Evolutionary conservation across 2,329 filamentous ascomycete genomes (phyloP), one percentile per base, ranked within the genome.

Genomic region (Ophiostoma piceae): DNA sequence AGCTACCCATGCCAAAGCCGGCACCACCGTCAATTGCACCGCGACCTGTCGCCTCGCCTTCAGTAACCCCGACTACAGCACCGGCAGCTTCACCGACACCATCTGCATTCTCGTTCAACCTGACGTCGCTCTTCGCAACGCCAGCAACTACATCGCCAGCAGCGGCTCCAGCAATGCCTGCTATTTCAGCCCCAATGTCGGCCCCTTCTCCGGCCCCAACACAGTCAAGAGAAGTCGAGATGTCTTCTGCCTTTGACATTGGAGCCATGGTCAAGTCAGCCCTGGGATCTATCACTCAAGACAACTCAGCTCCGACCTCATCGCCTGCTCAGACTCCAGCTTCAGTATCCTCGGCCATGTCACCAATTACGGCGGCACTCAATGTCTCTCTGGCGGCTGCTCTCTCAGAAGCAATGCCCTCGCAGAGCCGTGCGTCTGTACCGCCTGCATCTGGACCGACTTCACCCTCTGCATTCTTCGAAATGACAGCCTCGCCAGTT

Each of bases 221-320:
- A 22, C 47, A 47, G 54, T 66, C 12, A 14, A 29, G 57, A 62
- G 57, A 62, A 1, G 57, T 35, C 57, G 57, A 62, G 22, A 62
- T 62, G 57, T 62, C 57, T 5, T 62, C 57, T 41, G 19, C 62
- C 6, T 72, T 74, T 62, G 76, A 78, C 68, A 72, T 78, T n/a
- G 76, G 73, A 0, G 74, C 74, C 29, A 74, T 77, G 72, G 72
- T 79, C 26, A 73, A 76, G 71, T 74, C 73, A 60, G 77, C 77
- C 3, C 74, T 79, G 26, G 77, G 74, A 19, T 73, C 72, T 1
- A 73, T 75, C 35, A 65, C 62, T 1, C 5, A n/a, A 5, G 62
- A 65, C 6, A 39, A n/a, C 9, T 26, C 62, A 22, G 11, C 62
- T 16, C 3, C 35, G 8, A n/a, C 66, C 60, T 16, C 54, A 26